Conservation (phyloP, 768 basidiomycete genomes). For the Leccinum subtestaceum region DNA sequence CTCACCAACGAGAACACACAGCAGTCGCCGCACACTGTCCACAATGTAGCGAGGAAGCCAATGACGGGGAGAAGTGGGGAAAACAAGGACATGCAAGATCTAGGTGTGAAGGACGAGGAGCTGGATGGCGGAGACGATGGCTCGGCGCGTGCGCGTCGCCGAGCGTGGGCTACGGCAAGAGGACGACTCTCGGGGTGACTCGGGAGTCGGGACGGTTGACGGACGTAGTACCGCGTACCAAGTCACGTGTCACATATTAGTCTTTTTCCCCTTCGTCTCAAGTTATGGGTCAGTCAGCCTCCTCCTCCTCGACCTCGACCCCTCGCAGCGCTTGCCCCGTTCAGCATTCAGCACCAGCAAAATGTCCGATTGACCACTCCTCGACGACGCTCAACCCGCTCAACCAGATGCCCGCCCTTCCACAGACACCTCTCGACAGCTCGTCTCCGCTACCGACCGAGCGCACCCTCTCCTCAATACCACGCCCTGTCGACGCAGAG, state of each 20-base stretch:
- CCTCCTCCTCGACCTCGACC: not conserved
- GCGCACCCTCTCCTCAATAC: slow-evolving; percentile 83
- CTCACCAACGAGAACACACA: not conserved
- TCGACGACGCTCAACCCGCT: slow-evolving; percentile 52
- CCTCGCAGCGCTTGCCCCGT: slow-evolving; percentile 49
- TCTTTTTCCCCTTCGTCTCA: not conserved
- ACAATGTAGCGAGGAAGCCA: too few species aligned
- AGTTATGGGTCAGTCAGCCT: slow-evolving; percentile 19
- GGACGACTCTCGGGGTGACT: too few species aligned
- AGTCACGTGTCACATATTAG: not conserved
- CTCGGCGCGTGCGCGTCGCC: too few species aligned
- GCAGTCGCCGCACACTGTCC: too few species aligned
- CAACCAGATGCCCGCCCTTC: slow-evolving; percentile 88
- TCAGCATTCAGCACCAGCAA: slow-evolving; percentile 36
- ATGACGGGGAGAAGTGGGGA: too few species aligned
- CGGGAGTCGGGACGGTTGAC: too few species aligned
- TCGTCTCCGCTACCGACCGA: slow-evolving; percentile 61
- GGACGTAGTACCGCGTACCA: too few species aligned
- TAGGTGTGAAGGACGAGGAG: too few species aligned
- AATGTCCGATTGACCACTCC: slow-evolving; percentile 44
- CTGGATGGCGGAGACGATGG: too few species aligned
- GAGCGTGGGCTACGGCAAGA: too few species aligned
- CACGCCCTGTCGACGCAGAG: slow-evolving; percentile 47
- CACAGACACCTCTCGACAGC: slow-evolving; percentile 63
- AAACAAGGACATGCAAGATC: too few species aligned